Evolutionary conservation across 2,329 filamentous ascomycete genomes (phyloP), one percentile per base, ranked within the genome.

Genomic region (Bimuria novae-zelandiae): DNA sequence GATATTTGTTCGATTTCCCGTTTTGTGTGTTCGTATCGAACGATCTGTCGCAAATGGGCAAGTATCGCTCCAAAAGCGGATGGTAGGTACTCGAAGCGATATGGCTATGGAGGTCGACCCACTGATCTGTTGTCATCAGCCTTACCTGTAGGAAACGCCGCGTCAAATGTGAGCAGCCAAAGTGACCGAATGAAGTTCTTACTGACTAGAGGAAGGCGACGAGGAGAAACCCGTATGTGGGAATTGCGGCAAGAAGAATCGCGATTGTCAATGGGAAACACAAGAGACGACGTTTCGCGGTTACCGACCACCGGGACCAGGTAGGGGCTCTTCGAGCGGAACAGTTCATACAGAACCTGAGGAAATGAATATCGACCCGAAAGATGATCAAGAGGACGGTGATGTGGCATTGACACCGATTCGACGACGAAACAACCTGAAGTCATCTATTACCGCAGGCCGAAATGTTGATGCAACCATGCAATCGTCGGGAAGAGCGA

Each of bases 231-330:
- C 68, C 7, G 41, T 57, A 17, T 71, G 67, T 52, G 68, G 64
- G 19, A 64, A 66, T n/a, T 71, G 68, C 50, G 57, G 55, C 41
- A 71, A 68, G 48, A 71, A 69, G 33, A 67, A 63, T 16, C 63
- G 68, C 6, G 59, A 63, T 11, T 71, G 68, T 47, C 60, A 64
- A 29, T 71, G 68, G 68, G 65, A 69, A 39, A 50, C 64, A 17
- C 60, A 63, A 1, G 59, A 67, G 46, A 62, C 58, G 19, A 63
- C 54, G 42, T 69, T 71, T 50, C 66, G 60, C 29, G 60, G 59
- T 22, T 70, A 69, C 37, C 62, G 62, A 36, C 67, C n/a, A n/a
- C n/a, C n/a, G n/a, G n/a, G n/a, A n/a, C n/a, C 67, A 4, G 32
- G 42, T 10, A 55, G 57, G 8, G 52, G 52, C 17, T 60, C 55